phyloP scores from a whole-genome alignment of 345 rosid species.

The Atalantia buxifolia region DNA sequence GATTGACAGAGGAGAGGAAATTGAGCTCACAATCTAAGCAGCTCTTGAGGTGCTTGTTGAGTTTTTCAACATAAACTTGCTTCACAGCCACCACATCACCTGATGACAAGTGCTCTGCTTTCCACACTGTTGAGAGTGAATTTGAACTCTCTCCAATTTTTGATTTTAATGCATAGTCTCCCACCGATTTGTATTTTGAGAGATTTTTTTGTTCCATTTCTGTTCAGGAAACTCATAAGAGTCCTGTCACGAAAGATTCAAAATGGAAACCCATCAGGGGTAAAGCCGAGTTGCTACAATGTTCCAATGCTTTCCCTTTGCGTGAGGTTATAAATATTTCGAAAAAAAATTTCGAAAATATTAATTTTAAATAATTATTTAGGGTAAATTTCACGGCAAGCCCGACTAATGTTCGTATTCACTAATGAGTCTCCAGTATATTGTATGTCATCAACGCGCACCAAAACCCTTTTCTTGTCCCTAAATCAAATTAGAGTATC shows the following conservation, averaged over 20 bases:
- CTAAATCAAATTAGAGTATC: no score
- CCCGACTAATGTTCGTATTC: no score
- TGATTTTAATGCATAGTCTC: slow-evolving; percentile 39
- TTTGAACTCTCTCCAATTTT: slow-evolving; percentile 47
- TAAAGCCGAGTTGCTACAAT: no score
- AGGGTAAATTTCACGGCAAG: no score
- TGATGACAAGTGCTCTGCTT: slow-evolving; percentile 35
- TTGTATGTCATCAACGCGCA: no score
- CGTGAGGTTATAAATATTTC: no score
- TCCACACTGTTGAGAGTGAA: slow-evolving; percentile 43
- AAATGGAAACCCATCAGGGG: no score
- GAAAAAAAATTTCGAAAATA: no score
- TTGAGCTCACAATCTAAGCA: slow-evolving; percentile 49
- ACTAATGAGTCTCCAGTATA: no score
- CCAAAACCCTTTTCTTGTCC: no score
- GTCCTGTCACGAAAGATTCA: fast-evolving
- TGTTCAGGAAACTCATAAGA: not conserved
- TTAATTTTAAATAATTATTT: no score
- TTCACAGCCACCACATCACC: slow-evolving; percentile 56
- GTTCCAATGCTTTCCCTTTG: no score
- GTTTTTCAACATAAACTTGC: slow-evolving; percentile 51
- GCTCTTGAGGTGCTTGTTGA: slow-evolving; percentile 41
- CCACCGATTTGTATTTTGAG: slow-evolving; percentile 3
- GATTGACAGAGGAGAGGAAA: slow-evolving; percentile 55
- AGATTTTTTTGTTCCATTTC: slow-evolving; percentile 15